Evolutionary conservation across 2,329 filamentous ascomycete species (phyloP).

Genomic region (Paraconiothyrium sp.): DNA sequence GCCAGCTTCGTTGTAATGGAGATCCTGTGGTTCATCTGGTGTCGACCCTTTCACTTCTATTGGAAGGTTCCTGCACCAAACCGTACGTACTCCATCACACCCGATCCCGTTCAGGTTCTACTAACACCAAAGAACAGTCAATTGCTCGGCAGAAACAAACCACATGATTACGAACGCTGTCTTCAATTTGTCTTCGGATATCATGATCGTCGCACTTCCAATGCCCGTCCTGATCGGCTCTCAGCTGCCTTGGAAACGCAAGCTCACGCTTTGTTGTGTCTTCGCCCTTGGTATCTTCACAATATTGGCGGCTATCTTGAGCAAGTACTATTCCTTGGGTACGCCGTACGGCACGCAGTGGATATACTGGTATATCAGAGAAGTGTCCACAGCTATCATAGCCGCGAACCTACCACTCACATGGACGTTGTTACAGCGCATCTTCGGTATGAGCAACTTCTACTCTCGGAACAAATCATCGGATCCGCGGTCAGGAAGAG

Average conservation of each 20-base stretch:
- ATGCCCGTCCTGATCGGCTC: constrained; percentile 52
- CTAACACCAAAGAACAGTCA: constrained; percentile 23
- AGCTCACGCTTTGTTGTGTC: constrained; percentile 61
- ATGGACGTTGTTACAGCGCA: constrained; percentile 58
- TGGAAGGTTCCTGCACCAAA: constrained; percentile 55
- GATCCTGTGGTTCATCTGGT: constrained; percentile 61
- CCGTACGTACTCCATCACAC: constrained; percentile 4
- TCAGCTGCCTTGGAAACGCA: constrained; percentile 52
- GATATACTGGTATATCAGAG: constrained; percentile 65
- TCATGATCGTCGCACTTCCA: constrained; percentile 49
- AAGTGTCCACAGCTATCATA: constrained; percentile 63
- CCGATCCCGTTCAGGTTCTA: not conserved
- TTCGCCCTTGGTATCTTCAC: constrained; percentile 60
- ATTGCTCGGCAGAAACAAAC: constrained; percentile 45
- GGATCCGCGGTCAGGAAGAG: constrained; percentile 4
- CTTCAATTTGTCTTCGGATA: constrained; percentile 52
- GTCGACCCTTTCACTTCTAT: constrained; percentile 59
- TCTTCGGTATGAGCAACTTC: constrained; percentile 46
- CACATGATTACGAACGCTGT: constrained; percentile 37
- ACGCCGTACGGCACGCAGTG: constrained; percentile 62
- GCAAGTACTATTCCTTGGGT: constrained; percentile 63
- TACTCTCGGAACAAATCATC: constrained; percentile 17
- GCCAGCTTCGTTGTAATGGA: constrained; percentile 57
- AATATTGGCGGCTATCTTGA: constrained; percentile 57
- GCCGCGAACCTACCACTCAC: constrained; percentile 59